A percentile compares a stretch with the other conserved stretches of the same genome.
Evolutionary conservation across 257 asterid species (phyloP).

Genomic region (Jaltomata sinuosa): DNA sequence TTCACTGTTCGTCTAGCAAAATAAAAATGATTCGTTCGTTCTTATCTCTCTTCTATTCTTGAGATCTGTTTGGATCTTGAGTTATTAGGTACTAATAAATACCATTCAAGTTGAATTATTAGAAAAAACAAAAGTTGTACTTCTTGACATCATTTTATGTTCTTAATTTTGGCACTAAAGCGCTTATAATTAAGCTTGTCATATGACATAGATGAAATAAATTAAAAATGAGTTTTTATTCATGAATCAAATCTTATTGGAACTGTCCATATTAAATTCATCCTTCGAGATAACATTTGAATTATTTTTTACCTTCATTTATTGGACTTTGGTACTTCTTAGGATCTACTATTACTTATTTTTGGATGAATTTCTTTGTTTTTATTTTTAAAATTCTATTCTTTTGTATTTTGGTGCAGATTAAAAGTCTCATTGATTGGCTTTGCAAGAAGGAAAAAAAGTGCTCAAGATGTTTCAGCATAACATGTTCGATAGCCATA

Average conservation of each 20-base stretch:
- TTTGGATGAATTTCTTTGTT: not conserved
- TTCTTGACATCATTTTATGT: not conserved
- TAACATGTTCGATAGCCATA: constrained; percentile 56
- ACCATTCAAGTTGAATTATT: not conserved
- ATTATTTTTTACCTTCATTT: not conserved
- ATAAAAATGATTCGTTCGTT: not conserved
- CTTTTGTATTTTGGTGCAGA: not conserved
- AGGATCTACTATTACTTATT: not conserved
- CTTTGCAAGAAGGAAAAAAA: not conserved
- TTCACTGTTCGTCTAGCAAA: not conserved
- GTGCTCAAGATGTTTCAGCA: constrained; percentile 53
- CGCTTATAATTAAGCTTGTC: not conserved
- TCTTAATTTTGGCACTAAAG: not conserved
- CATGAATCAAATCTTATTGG: not conserved
- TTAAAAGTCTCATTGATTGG: not conserved
- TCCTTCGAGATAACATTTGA: not conserved
- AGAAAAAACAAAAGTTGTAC: not conserved
- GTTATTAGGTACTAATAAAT: not conserved
- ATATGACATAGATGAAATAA: not conserved
- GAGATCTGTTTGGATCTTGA: not conserved
- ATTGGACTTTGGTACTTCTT: not conserved
- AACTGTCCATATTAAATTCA: not conserved
- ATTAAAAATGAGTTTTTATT: not conserved
- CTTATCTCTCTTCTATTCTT: not conserved
- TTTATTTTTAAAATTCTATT: not conserved